These are phyloP conservation scores for Aspergillus sp. DNA, from an alignment of 2,329 filamentous ascomycete genomes.

Conservation along the genomic window DNA sequence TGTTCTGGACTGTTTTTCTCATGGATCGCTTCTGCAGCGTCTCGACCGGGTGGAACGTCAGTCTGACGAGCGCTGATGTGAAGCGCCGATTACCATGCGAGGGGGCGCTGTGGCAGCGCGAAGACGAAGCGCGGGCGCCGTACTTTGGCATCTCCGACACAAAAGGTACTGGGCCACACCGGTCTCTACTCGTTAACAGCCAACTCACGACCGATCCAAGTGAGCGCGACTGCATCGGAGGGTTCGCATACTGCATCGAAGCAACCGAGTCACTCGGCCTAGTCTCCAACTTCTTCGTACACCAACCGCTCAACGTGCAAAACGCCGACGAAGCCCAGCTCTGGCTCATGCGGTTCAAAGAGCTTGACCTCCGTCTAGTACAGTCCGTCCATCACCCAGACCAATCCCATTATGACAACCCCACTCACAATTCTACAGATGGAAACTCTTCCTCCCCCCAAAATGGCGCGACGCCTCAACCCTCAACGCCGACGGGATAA, in stretches of 20 bases:
- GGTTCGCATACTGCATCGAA: constrained; percentile 29
- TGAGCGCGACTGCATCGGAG: constrained; percentile 24
- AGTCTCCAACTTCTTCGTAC: constrained; percentile 42
- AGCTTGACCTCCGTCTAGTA: constrained; percentile 36
- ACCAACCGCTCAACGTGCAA: constrained; percentile 35
- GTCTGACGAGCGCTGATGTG: constrained; percentile 39
- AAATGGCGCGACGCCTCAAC: constrained; percentile 40
- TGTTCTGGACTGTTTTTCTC: constrained; percentile 45
- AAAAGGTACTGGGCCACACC: constrained; percentile 13
- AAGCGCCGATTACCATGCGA: constrained; percentile 42
- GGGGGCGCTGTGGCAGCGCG: constrained; percentile 38
- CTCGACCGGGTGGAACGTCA: constrained; percentile 42
- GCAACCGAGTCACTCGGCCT: constrained; percentile 41
- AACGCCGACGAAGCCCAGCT: constrained; percentile 34
- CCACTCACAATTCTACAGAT: background rate
- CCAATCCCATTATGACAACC: background rate
- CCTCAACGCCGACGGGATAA: constrained; percentile 39
- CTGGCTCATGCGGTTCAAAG: constrained; percentile 39
- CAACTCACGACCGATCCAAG: background rate
- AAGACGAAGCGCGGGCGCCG: constrained; percentile 35
- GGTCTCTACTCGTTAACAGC: background rate
- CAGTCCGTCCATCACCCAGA: constrained; percentile 17
- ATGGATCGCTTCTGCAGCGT: constrained; percentile 45
- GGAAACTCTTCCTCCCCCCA: constrained; percentile 37
- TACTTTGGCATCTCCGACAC: constrained; percentile 48